Evolutionary conservation across 768 basidiomycete genomes (phyloP).

Genomic region (Mycena alexandri): DNA sequence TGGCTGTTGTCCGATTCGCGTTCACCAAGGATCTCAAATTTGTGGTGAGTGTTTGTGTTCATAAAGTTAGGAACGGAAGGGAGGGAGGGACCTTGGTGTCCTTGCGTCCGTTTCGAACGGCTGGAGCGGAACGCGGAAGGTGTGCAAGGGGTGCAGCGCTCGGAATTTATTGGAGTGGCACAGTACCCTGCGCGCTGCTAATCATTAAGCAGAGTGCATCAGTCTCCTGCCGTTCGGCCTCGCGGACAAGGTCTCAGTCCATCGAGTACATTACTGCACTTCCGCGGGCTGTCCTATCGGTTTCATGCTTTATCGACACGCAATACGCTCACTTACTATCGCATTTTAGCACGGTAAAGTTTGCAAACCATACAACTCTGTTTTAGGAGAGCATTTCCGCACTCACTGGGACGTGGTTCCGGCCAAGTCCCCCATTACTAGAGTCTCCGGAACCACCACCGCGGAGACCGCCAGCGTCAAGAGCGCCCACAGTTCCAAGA

Average conservation of each 20-base stretch:
- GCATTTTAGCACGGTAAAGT: slow-evolving; percentile 83
- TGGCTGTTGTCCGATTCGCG: slow-evolving; percentile 89
- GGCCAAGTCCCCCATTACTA: slow-evolving; percentile 42
- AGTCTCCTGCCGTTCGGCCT: too few species aligned
- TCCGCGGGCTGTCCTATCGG: too few species aligned
- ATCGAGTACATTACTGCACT: too few species aligned
- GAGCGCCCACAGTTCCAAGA: slow-evolving; percentile 73
- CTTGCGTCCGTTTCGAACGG: too few species aligned
- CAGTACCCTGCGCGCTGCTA: too few species aligned
- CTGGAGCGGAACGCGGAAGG: too few species aligned
- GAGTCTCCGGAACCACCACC: slow-evolving; percentile 42
- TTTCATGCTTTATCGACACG: too few species aligned
- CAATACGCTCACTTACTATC: neutral
- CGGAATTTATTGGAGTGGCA: too few species aligned
- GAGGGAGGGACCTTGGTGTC: too few species aligned
- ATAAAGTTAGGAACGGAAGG: neutral
- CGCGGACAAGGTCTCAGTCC: too few species aligned
- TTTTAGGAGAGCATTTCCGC: slow-evolving; percentile 90
- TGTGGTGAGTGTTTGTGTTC: slow-evolving; percentile 64
- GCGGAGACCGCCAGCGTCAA: slow-evolving; percentile 72
- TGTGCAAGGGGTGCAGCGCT: too few species aligned
- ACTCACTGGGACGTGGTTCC: slow-evolving; percentile 88
- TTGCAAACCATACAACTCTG: slow-evolving; percentile 93
- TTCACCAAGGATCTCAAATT: slow-evolving; percentile 97
- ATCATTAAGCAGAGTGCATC: too few species aligned